Evolutionary conservation across 257 asterid genomes (phyloP), one percentile per base, ranked within the genome.

Genomic region (Solanum chilense): DNA sequence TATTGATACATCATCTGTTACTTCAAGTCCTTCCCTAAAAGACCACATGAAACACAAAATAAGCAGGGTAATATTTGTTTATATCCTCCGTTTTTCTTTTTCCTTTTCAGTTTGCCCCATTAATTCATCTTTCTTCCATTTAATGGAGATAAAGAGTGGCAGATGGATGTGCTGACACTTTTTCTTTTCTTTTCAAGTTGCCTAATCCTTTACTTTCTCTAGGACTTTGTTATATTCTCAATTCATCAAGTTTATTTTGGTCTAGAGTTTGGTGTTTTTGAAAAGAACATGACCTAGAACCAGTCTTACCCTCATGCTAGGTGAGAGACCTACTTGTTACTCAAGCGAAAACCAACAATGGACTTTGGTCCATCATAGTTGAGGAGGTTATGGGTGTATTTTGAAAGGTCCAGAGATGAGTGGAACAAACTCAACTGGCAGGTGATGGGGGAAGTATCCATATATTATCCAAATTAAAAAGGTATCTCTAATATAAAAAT

Each of bases 1-100:
- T 3, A 97, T 96, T 33, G 99, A 97, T 73, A 97, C 99, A 90
- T 97, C 99, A 86, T 97, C 99, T 2, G 99, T 96, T 25, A 97
- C 99, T 94, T 97, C 99, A 71, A 97, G 98, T 33, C 96, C 95
- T 90, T 94, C 99, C 92, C 99, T 97, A 94, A 73, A 88, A 47
- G 58, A 84, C 85, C 85, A 47, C 68, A 80, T 80, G 76, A 27
- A 75, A 58, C 83, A 82, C 13, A 42, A 74, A 69, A 69, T 58
- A 45, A 31, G 39, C 27, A 20, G 78, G 84, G 84, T 15, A 15
- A 37, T 74, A 37, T 10, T 74, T 74, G 81, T 74, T 74, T 21
- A 21, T 74, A 37, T 39, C 82, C 78, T 71, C 78, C 78, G 21
- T 71, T 31, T 71, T 71, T 33, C 44, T 71, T 71, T 33, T 71